Conservation (phyloP, 1,284 basidiomycete genomes). For the Ustilago hordei region DNA sequence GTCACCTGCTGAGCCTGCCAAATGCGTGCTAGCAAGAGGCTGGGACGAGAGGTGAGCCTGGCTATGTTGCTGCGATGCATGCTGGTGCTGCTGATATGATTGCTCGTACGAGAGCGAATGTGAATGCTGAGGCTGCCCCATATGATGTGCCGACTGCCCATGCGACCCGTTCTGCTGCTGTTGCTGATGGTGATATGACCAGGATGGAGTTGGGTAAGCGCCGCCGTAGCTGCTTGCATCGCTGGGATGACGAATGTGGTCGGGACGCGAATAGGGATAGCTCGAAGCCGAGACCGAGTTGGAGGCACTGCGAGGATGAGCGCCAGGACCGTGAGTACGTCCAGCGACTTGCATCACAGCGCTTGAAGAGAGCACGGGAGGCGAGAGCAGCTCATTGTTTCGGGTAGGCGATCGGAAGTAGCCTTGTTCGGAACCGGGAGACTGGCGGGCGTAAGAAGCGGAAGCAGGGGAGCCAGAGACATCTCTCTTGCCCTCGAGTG, state of each 20-base stretch:
- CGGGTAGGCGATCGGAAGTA: slow-evolving; percentile 44
- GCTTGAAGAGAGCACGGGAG: slow-evolving; percentile 29
- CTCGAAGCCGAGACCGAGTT: slow-evolving; percentile 52
- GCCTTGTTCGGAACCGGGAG: slow-evolving; percentile 38
- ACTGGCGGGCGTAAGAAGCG: slow-evolving; percentile 28
- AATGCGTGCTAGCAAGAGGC: slow-evolving; percentile 1
- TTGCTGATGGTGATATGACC: slow-evolving; percentile 10
- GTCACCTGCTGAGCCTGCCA: slow-evolving; percentile 10
- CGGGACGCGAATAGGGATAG: slow-evolving; percentile 50
- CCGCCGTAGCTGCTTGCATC: slow-evolving; percentile 9
- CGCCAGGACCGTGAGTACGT: slow-evolving; percentile 26
- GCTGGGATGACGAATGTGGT: slow-evolving; percentile 33
- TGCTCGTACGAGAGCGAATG: slow-evolving; percentile 37
- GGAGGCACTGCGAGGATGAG: slow-evolving; percentile 42
- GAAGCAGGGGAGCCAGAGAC: slow-evolving; percentile 45
- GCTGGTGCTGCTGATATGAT: slow-evolving; percentile 21
- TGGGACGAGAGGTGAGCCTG: slow-evolving; percentile 13
- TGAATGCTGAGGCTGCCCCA: slow-evolving; percentile 19
- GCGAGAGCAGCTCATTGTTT: slow-evolving; percentile 28
- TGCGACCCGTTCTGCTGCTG: slow-evolving; percentile 22
- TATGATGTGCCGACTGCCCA: slow-evolving; percentile 13
- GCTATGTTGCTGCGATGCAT: not conserved
- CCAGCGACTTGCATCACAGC: slow-evolving; percentile 36
- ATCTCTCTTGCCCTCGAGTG: slow-evolving; percentile 34
- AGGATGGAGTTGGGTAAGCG: slow-evolving; percentile 16